Evolutionary conservation across 495 filamentous ascomycete species (phyloP).

Genomic region (Penicillium robsamsonii): DNA sequence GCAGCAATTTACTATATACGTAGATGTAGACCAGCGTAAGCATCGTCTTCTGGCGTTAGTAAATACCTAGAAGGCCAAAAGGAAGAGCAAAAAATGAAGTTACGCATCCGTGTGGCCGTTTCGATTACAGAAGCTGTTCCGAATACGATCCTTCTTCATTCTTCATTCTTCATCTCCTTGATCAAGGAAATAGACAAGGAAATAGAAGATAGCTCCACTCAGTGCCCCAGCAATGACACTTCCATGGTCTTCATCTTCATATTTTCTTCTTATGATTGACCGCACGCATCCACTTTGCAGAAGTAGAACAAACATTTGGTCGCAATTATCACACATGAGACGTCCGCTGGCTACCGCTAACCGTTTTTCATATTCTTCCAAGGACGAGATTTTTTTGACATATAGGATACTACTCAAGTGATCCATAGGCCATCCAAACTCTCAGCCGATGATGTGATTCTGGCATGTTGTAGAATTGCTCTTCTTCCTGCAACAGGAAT

Average conservation of each 20-base stretch:
- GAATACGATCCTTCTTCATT: neutral
- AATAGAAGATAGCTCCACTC: conserved; percentile 21
- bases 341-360: conserved; percentile 6
- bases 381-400: conserved; percentile 10
- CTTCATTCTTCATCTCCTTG: neutral
- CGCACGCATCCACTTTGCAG: conserved; percentile 4
- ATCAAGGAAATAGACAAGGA: conserved; percentile 22
- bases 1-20: neutral
- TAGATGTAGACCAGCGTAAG: neutral
- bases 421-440: conserved; percentile 21
- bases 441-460: neutral
- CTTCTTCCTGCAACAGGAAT: conserved; percentile 18
- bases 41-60: neutral
- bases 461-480: conserved; percentile 4
- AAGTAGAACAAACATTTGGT: conserved; percentile 16
- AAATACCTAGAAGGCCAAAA: neutral
- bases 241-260: conserved; percentile 28
- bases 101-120: neutral
- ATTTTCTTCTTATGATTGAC: conserved; percentile 12
- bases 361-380: conserved; percentile 14
- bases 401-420: conserved; percentile 21
- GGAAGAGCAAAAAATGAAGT: neutral
- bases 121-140: neutral
- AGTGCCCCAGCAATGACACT: conserved; percentile 26
- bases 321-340: conserved; percentile 27